Evolutionary conservation across 1,284 basidiomycete species (phyloP).

Genomic region (Psilocybe mexicana): DNA sequence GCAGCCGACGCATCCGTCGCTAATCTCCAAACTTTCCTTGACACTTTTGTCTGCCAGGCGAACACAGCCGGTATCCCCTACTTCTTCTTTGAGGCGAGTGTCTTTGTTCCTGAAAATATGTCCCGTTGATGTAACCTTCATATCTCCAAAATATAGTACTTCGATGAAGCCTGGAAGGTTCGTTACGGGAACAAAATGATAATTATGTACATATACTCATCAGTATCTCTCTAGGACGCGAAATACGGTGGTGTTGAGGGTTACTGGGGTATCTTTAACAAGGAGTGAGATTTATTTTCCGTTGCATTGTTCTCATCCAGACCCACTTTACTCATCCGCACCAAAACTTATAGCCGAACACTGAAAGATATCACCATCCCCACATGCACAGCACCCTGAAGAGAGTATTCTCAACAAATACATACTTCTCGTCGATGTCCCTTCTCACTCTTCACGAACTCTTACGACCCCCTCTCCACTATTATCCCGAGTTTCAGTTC

Average conservation of each 20-base stretch:
- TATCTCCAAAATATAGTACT: slow-evolving; percentile 46
- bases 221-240: slow-evolving; percentile 31
- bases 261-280: slow-evolving; percentile 55
- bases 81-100: slow-evolving; percentile 79
- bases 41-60: slow-evolving; percentile 87
- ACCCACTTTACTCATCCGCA: background rate
- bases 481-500: background rate
- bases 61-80: slow-evolving; percentile 82
- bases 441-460: slow-evolving; percentile 9
- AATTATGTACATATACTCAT: background rate
- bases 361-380: slow-evolving; percentile 60
- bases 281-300: slow-evolving; percentile 42
- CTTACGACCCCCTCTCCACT: slow-evolving; percentile 10
- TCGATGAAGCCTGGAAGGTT: slow-evolving; percentile 85
- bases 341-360: slow-evolving; percentile 42
- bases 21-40: slow-evolving; percentile 77
- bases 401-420: too few species aligned
- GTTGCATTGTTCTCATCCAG: background rate
- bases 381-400: slow-evolving; percentile 40
- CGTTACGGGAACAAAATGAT: slow-evolving; percentile 4
- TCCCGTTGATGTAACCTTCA: background rate
- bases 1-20: slow-evolving; percentile 65
- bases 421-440: background rate
- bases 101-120: background rate
- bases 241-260: slow-evolving; percentile 80